Evolutionary conservation across 2,329 filamentous ascomycete genomes (phyloP), one percentile per base, ranked within the genome.

Genomic region (Apiospora malaysiana): DNA sequence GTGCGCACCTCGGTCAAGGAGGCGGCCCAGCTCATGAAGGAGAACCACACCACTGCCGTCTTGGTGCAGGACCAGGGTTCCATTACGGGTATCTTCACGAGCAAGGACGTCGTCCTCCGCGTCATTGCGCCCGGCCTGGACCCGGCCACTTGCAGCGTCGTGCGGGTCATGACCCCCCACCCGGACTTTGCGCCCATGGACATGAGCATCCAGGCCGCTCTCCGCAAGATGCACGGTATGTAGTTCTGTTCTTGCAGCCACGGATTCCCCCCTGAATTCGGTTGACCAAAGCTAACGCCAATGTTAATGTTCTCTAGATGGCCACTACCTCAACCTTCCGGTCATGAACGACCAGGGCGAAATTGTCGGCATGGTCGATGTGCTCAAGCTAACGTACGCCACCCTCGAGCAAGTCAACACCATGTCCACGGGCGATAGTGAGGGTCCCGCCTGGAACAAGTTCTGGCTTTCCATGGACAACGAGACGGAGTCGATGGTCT

Each of bases 331-430:
- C 70, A 99, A 99, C 82, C 86, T 99, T 63, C 96, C 96, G 10
- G 96, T 99, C 73, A 99, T 99, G 96, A 98, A 98, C 82, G 94
- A 97, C 75, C 88, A 90, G 73, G 96, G 95, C 74, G 96, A 99
- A 83, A 99, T 99, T 79, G 96, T 99, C 71, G 96, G 96, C 78
- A 99, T 99, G 96, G 96, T 99, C 37, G 96, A 99, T 82, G 96
- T 99, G 71, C 89, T 99, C 73, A 98, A 98, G 85, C 88, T 99
- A 78, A 99, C 96, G 27, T 99, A 99, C 82, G 96, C 96, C 68
- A 99, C 96, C 6, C 88, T 99, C 69, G 96, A 99, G 83, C 95
- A 98, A 85, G 94, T 97, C 83, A 98, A 98, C 85, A 94, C 94
- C 71, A 98, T 99, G 92, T 91, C 89, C 51, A 94, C 91, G 69